Evolutionary conservation across 208 protist species (phyloP).

Genomic region (Wallacemonas sp.): DNA sequence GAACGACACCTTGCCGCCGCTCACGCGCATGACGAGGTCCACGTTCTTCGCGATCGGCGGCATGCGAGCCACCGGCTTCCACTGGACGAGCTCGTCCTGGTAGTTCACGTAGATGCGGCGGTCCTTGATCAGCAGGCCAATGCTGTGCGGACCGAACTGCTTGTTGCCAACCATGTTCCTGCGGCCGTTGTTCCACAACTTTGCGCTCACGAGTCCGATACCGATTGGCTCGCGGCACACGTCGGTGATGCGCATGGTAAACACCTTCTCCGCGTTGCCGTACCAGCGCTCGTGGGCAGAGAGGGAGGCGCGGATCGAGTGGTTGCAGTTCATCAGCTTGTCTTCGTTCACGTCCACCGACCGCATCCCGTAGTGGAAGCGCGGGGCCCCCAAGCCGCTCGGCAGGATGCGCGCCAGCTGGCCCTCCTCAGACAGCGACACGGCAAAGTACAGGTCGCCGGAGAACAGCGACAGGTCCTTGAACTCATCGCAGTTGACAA

Average conservation of each 20-base stretch:
- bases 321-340: conserved; percentile 1
- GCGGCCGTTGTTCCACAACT: neutral
- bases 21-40: no score
- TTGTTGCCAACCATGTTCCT: neutral
- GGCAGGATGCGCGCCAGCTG: neutral
- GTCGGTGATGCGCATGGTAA: no score
- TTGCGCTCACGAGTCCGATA: neutral
- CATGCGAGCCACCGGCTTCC: no score
- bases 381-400: neutral
- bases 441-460: neutral
- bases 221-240: no score
- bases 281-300: neutral
- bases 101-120: no score
- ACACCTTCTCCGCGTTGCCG: neutral
- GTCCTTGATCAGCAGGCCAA: no score
- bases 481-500: no score
- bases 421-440: neutral
- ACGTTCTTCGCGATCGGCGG: no score
- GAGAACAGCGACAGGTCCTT: no score
- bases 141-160: no score
- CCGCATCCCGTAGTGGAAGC: neutral
- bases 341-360: neutral
- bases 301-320: neutral
- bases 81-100: no score
- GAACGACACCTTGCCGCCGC: no score